Evolutionary conservation across 1,284 basidiomycete genomes (phyloP), one percentile per base, ranked within the genome.

Genomic region (Ganoderma boninense): DNA sequence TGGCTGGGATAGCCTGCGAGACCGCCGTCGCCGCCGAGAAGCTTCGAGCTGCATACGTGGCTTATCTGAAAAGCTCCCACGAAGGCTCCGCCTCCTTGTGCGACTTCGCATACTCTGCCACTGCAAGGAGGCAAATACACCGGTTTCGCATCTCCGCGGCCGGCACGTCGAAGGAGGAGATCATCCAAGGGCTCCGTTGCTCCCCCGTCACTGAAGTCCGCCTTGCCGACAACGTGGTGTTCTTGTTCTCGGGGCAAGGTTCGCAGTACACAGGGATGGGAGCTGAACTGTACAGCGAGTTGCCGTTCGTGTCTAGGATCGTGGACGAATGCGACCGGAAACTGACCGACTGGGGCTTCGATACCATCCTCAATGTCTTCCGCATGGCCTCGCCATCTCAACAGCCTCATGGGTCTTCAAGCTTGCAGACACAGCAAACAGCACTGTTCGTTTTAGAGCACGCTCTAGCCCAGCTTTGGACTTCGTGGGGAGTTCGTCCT

Each of bases 231-330:
- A 80, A 81, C 6, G 82, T 86, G 2, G 83, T 88, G 1, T 92
- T 93, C 71, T 87, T 92, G 7, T 93, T 92, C 79, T 90, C 92
- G 20, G 92, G 92, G 6, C 91, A 92, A 77, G 92, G 92, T 52
- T 83, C 86, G 44, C 90, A 92, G 72, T 89, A 90, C 78, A 72
- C 83, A n/a, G 86, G 88, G 4, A 92, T 93, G 91, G 91, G 90
- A 1, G 71, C 79, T 16, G 79, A 79, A 0, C 82, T 93, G 13
- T 93, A 93, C 70, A 75, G 75, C 57, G 82, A 82, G 0, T 84
- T 82, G 5, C 72, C 82, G 0, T 67, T 85, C 2, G 91, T 93
- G 77, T 83, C 78, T 64, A 69, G 73, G 7, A 79, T 83, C 63
- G 84, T 93, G 35, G 86, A 92, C 74, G 82, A 86, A 57, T 93